Conservation (phyloP, 2,329 filamentous ascomycete species). For the Neophaeococcomyces aloes region DNA sequence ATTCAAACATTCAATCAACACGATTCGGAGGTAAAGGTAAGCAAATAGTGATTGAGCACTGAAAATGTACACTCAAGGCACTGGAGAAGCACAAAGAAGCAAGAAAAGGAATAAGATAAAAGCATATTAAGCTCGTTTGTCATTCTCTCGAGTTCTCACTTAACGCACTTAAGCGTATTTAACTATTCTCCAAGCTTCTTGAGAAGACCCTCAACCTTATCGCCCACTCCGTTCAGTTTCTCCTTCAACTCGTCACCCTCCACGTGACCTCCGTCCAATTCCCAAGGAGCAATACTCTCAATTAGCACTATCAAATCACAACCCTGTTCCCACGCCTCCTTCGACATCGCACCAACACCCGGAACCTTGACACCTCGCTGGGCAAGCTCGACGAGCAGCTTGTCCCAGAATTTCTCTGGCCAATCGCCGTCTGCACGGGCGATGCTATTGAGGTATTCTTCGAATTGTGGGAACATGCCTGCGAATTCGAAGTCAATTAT, state of each 20-base stretch:
- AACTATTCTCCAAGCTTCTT: neutral
- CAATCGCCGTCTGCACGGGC: slow-evolving; percentile 16
- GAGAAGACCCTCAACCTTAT: slow-evolving; percentile 12
- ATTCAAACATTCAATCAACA: no score
- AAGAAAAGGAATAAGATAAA: no score
- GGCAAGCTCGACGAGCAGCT: slow-evolving; percentile 11
- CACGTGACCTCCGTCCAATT: slow-evolving; percentile 10
- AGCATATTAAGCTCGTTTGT: no score
- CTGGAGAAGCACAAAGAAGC: no score
- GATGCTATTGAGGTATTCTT: slow-evolving; percentile 21
- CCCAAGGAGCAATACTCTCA: slow-evolving; percentile 17
- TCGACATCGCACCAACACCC: neutral
- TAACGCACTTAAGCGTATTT: no score
- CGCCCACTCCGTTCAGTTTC: slow-evolving; percentile 19
- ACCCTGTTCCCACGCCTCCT: slow-evolving; percentile 11
- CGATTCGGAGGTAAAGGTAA: no score
- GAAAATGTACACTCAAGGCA: no score
- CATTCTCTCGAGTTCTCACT: no score
- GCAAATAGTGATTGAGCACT: no score
- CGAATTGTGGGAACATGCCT: slow-evolving; percentile 24
- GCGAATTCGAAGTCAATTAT: slow-evolving; percentile 28
- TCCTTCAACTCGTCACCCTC: slow-evolving; percentile 6
- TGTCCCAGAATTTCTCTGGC: slow-evolving; percentile 10
- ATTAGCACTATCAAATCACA: slow-evolving; percentile 12
- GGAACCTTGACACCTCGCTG: slow-evolving; percentile 9